Evolutionary conservation across 768 basidiomycete species (phyloP).

Genomic region (Paxillus ammoniavirescens): DNA sequence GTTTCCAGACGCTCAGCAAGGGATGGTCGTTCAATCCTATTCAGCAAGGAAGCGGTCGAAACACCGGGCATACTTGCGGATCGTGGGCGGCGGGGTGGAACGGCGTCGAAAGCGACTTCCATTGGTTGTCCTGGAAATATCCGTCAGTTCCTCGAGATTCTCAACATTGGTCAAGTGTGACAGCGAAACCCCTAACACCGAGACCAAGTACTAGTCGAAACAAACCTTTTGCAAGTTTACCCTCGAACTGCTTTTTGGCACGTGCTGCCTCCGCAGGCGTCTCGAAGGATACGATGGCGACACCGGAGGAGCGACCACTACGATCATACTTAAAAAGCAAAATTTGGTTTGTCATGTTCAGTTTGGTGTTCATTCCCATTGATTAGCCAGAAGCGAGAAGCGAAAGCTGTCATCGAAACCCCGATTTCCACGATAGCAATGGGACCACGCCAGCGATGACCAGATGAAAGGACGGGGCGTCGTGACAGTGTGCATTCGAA

Average conservation of each 20-base stretch:
- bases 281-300: conserved; percentile 78
- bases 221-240: conserved; percentile 84
- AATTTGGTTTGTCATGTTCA: conserved; percentile 56
- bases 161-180: neutral
- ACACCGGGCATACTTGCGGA: conserved; percentile 42
- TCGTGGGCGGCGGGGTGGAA: conserved; percentile 45
- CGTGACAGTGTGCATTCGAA: conserved; percentile 36
- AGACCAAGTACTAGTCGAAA: neutral
- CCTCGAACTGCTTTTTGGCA: conserved; percentile 83
- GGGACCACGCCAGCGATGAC: conserved; percentile 33
- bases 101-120: conserved; percentile 60
- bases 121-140: conserved; percentile 71
- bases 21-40: conserved; percentile 73
- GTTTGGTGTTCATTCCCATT: conserved; percentile 41
- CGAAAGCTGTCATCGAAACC: conserved; percentile 43
- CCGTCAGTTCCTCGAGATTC: conserved; percentile 1
- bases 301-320: conserved; percentile 88
- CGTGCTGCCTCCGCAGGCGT: conserved; percentile 73
- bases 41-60: conserved; percentile 60
- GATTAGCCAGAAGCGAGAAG: conserved; percentile 42
- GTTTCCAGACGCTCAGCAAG: conserved; percentile 62
- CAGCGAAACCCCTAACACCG: neutral
- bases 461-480: conserved; percentile 28
- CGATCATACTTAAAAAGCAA: conserved; percentile 82
- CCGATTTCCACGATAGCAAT: conserved; percentile 23